Evolutionary conservation across 352 stramenopile species (phyloP), one percentile per base, ranked within the genome.

Genomic region (Globisporangium carolinianum): DNA sequence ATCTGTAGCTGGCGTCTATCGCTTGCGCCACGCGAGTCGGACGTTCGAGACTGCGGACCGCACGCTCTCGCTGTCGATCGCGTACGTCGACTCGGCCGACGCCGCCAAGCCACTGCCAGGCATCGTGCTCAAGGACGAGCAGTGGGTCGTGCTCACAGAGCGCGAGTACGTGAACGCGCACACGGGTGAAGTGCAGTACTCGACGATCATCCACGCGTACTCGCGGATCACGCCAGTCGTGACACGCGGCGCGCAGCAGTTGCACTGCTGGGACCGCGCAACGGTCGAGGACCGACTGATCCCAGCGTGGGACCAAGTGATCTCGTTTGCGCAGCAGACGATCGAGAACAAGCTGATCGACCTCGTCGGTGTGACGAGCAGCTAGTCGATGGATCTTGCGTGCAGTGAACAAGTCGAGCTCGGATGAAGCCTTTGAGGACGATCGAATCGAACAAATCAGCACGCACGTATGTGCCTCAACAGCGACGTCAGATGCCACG

Each of bases 141-240:
- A 53, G 49, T 53, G 49, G 49, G 10, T 42, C 35, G 2, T 45
- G 35, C 32, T 53, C 49, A 35, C 49, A 9, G 32, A 53, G 32
- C 49, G 35, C 5, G 12, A 32, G 12, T 15, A 43, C 32, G 35
- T 32, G 36, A 39, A 45, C 32, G 12, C 36, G 0, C 11, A 4
- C 11, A 53, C 49, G 6, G 49, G 49, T 6, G 32, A 7, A 4
- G 11, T 9, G 11, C 11, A 43, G 35, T 0, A 42, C 8, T 32
- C 35, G 49, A 53, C 49, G 35, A 5, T 17, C 5, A 14, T 53
- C 14, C 32, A 53, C 32, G 6, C 39, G 32, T 43, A 24, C 49
- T 53, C 49, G 49, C 38, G 32, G 32, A 53, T 53, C 32, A 32
- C 49, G 36, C 36, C 35, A 3, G 49, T 35, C 24, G 24, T 32